Conservation (phyloP, 2,329 filamentous ascomycete species). For the Aureobasidium mangrovei region DNA sequence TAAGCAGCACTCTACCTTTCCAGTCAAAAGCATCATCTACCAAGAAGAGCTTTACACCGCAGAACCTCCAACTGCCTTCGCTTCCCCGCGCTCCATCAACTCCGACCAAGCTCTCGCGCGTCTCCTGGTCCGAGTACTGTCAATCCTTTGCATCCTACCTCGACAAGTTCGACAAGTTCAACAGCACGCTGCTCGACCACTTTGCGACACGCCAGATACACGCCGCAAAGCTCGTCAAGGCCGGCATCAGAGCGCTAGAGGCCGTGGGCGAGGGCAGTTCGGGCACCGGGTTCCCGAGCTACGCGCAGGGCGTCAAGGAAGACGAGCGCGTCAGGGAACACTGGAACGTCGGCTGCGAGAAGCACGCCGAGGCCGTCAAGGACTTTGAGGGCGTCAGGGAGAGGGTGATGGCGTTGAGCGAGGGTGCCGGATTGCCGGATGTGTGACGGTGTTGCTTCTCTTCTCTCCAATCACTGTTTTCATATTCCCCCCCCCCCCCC, state of each 20-base stretch:
- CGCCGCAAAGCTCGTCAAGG: slow-evolving; percentile 27
- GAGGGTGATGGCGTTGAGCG: slow-evolving; percentile 26
- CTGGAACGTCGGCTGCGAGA: slow-evolving; percentile 52
- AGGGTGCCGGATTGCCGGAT: slow-evolving; percentile 10
- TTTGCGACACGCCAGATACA: slow-evolving; percentile 46
- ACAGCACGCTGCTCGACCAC: slow-evolving; percentile 46
- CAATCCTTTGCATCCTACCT: slow-evolving; percentile 47
- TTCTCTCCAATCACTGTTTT: background rate
- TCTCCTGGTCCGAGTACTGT: slow-evolving; percentile 44
- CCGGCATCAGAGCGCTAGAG: slow-evolving; percentile 41
- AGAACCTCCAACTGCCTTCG: slow-evolving; percentile 45
- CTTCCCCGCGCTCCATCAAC: slow-evolving; percentile 35
- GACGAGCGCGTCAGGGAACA: slow-evolving; percentile 54
- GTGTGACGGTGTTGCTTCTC: background rate
- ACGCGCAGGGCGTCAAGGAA: slow-evolving; percentile 42
- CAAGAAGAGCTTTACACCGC: slow-evolving; percentile 31
- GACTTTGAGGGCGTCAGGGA: slow-evolving; percentile 47
- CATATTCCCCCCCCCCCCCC: background rate
- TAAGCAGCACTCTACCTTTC: slow-evolving; percentile 50
- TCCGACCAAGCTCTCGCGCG: slow-evolving; percentile 37
- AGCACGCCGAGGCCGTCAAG: slow-evolving; percentile 51
- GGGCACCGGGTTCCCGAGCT: slow-evolving; percentile 44
- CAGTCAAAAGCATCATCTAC: slow-evolving; percentile 43
- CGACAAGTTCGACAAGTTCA: slow-evolving; percentile 45
- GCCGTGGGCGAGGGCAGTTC: slow-evolving; percentile 40